A percentile compares a stretch with the other conserved stretches of the same genome.
phyloP scores from a whole-genome alignment of 2,329 filamentous ascomycete genomes.

The Fusarium equiseti region DNA sequence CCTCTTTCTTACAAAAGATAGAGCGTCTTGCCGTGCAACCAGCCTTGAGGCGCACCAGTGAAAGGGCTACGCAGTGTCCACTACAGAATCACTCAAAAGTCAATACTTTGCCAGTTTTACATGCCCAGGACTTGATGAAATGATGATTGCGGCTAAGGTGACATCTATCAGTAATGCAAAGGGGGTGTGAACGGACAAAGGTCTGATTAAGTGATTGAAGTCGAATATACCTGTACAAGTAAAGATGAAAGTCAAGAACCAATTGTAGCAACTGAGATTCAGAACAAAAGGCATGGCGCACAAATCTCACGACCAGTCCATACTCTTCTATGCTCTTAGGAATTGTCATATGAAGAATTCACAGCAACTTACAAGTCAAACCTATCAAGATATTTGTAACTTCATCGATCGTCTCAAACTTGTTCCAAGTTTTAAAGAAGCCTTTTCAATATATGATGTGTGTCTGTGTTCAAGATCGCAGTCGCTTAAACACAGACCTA shows the following conservation, averaged over 20 bases:
- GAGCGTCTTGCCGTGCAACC: not conserved
- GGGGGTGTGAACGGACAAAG: too few species aligned
- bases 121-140: too few species aligned
- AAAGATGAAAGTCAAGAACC: not conserved
- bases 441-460: not conserved
- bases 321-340: not conserved
- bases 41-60: too few species aligned
- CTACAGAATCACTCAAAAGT: not conserved
- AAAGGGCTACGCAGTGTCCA: not conserved
- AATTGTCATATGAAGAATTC: accelerated
- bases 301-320: not conserved
- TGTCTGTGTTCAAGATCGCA: not conserved
- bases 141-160: too few species aligned
- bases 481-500: not conserved
- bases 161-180: too few species aligned
- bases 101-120: too few species aligned
- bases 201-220: not conserved
- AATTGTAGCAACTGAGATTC: not conserved
- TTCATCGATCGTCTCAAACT: not conserved
- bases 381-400: not conserved
- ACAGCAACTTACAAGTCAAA: not conserved
- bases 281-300: not conserved
- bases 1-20: not conserved
- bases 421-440: not conserved
- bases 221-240: not conserved